Conservation (phyloP, 148 eudicot species). For the Rhododendron mucronatum region DNA sequence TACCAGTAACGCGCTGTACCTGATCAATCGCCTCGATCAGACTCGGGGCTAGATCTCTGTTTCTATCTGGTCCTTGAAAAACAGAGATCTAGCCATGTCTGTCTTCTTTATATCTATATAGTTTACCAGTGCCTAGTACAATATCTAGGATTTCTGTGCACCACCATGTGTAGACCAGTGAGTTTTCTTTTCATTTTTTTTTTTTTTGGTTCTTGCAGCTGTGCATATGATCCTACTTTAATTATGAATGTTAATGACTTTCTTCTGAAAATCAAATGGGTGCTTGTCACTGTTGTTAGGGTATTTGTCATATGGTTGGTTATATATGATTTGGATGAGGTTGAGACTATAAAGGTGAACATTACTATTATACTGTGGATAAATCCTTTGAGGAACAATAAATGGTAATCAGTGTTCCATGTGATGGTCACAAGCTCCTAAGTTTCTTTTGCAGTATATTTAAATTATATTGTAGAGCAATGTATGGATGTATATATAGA, state of each 20-base stretch:
- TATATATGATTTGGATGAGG: neutral
- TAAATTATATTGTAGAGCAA: too few species aligned
- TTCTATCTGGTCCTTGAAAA: neutral
- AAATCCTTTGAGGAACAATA: neutral
- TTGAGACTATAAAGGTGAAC: neutral
- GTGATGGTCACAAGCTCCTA: neutral
- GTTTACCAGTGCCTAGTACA: neutral
- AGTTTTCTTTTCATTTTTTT: neutral
- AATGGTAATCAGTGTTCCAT: neutral
- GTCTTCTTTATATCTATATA: neutral
- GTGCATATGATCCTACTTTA: neutral
- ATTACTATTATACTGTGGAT: neutral
- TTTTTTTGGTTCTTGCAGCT: neutral
- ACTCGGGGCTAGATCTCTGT: neutral
- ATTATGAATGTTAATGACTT: neutral
- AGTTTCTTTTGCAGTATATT: too few species aligned
- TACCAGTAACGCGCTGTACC: constrained; percentile 62
- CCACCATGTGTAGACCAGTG: neutral
- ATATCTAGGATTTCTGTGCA: neutral
- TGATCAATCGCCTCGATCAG: constrained; percentile 44
- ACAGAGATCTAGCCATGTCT: neutral
- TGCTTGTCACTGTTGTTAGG: neutral
- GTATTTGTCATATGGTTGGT: neutral
- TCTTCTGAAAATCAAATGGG: neutral
- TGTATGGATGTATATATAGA: too few species aligned